These are phyloP conservation scores for Diddensiella transvaalensis DNA, from an alignment of 805 yeast genomes.

Conservation along the genomic window DNA sequence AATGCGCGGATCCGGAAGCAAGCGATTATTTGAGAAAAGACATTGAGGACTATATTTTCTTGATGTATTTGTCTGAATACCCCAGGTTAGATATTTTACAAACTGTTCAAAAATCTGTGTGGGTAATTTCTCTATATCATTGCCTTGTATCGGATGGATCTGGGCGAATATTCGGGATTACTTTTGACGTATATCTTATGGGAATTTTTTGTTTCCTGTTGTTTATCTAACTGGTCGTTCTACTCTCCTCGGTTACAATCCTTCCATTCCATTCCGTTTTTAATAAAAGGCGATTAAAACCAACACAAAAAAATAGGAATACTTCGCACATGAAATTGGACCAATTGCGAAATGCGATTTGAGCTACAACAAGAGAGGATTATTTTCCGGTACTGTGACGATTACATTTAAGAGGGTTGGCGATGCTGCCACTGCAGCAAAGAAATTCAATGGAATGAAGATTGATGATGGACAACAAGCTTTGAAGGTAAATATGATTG, in stretches of 20 bases:
- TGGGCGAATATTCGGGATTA: too few relatives aligned
- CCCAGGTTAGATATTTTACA: too few relatives aligned
- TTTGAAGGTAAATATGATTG: conserved; percentile 57
- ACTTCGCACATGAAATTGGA: conserved; percentile 83
- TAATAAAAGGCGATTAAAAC: conserved; percentile 12
- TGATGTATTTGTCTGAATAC: too few relatives aligned
- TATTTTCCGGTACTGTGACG: conserved; percentile 88
- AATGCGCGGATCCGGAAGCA: too few relatives aligned
- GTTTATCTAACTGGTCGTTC: too few relatives aligned
- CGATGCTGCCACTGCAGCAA: conserved; percentile 73
- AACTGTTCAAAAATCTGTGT: too few relatives aligned
- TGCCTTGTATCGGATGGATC: too few relatives aligned
- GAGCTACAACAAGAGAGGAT: conserved; percentile 82
- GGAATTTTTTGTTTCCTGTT: too few relatives aligned
- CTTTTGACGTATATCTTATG: too few relatives aligned
- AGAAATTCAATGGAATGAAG: conserved; percentile 86
- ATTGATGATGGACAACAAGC: conserved; percentile 81
- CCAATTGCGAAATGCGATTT: conserved; percentile 68
- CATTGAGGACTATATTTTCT: too few relatives aligned
- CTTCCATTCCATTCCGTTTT: background rate
- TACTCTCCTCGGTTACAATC: background rate
- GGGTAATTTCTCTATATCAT: too few relatives aligned
- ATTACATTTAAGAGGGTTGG: conserved; percentile 67
- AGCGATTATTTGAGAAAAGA: too few relatives aligned
- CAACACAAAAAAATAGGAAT: conserved; percentile 55